phyloP scores from a whole-genome alignment of 2,329 filamentous ascomycete genomes.

The Aureobasidium lini region DNA sequence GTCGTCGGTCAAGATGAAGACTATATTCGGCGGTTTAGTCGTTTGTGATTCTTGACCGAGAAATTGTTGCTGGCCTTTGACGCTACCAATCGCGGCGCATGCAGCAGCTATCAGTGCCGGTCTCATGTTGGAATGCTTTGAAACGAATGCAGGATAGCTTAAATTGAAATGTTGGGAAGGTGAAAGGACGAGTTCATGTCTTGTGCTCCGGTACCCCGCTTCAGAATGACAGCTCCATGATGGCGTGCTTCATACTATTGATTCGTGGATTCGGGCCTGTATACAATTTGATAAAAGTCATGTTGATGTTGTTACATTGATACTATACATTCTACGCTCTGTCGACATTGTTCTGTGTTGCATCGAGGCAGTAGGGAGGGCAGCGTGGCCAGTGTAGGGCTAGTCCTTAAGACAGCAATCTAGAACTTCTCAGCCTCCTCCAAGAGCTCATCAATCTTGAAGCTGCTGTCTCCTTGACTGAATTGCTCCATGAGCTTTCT shows the following conservation, averaged over 20 bases:
- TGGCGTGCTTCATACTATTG: neutral
- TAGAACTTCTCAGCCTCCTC: conserved; percentile 81
- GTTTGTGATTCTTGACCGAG: neutral
- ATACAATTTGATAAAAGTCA: neutral
- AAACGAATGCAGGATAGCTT: neutral
- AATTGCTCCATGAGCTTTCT: conserved; percentile 74
- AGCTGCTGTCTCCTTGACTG: conserved; percentile 65
- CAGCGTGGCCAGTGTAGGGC: neutral
- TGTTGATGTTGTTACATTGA: neutral
- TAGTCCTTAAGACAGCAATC: neutral
- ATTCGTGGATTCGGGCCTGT: neutral
- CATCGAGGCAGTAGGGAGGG: neutral
- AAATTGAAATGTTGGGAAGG: neutral
- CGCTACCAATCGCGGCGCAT: neutral
- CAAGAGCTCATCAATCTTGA: conserved; percentile 76
- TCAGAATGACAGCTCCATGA: neutral
- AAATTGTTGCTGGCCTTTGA: neutral
- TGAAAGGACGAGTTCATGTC: neutral
- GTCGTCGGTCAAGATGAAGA: conserved; percentile 63
- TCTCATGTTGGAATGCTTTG: neutral
- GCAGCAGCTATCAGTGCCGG: neutral
- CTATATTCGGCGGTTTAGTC: conserved; percentile 44
- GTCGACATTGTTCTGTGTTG: neutral
- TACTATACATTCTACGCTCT: conserved; percentile 4
- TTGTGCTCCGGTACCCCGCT: conserved; percentile 1